These are phyloP conservation scores for Mercurialis annua DNA, from an alignment of 345 rosid species.

Conservation along the genomic window DNA sequence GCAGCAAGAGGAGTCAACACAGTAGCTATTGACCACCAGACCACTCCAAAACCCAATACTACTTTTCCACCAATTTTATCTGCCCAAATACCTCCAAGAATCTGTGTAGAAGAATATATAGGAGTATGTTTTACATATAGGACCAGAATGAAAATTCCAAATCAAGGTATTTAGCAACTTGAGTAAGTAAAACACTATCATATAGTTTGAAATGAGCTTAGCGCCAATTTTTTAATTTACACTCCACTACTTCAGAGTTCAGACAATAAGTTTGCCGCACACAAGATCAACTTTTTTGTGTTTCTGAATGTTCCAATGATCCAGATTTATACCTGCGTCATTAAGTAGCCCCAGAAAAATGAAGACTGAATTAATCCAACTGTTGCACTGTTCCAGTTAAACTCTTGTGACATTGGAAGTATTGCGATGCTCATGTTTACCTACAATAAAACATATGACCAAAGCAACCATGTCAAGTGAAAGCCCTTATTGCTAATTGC, in stretches of 20 bases:
- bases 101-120: constrained; percentile 42
- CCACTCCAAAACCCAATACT: constrained; percentile 90
- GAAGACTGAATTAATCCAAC: constrained; percentile 97
- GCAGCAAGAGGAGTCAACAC: constrained; percentile 97
- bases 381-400: constrained; percentile 90
- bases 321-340: constrained; percentile 69
- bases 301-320: not conserved
- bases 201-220: not conserved
- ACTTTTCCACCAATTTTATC: constrained; percentile 91
- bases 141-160: not conserved
- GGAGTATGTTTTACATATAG: constrained; percentile 15
- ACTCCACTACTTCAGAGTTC: not conserved
- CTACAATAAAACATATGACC: constrained; percentile 37
- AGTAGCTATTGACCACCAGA: constrained; percentile 96
- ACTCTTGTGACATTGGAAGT: constrained; percentile 95
- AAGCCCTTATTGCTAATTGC: constrained; percentile 5
- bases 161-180: not conserved
- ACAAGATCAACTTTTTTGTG: not conserved
- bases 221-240: not conserved
- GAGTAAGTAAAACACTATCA: not conserved
- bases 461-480: constrained; percentile 14
- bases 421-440: constrained; percentile 99
- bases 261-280: not conserved
- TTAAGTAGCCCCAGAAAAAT: constrained; percentile 98
- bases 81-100: constrained; percentile 97